A percentile compares a stretch with the other conserved stretches of the same genome.
Evolutionary conservation across 192 early-diverging fungal genomes (phyloP).

Genomic region (Paraglomus occultum): DNA sequence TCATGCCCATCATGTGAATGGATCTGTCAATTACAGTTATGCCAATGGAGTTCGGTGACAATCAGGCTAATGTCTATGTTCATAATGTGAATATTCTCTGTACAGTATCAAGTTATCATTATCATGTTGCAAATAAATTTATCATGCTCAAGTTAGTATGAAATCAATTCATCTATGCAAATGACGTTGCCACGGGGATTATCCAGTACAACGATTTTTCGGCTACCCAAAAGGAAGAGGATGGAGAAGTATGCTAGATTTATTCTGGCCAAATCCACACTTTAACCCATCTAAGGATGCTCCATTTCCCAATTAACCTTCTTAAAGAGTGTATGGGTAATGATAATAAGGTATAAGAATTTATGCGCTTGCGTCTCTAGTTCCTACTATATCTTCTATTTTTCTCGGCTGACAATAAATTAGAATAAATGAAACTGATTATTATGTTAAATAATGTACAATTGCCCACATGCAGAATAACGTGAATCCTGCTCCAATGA

Average conservation of each 20-base stretch:
- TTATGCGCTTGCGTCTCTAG: too few relatives aligned
- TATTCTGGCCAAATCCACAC: conserved; percentile 12
- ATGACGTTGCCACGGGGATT: too few relatives aligned
- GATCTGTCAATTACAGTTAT: too few relatives aligned
- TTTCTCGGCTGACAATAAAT: not conserved
- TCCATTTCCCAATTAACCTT: conserved; percentile 14
- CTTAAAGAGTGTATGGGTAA: conserved; percentile 15
- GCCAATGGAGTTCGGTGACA: too few relatives aligned
- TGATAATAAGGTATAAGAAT: conserved; percentile 11
- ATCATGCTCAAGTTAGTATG: too few relatives aligned
- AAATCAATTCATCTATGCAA: too few relatives aligned
- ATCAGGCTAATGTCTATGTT: too few relatives aligned
- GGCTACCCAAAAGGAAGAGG: conserved; percentile 10
- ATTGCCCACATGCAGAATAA: conserved; percentile 53
- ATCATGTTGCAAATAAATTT: too few relatives aligned
- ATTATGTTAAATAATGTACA: conserved; percentile 49
- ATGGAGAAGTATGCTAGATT: conserved; percentile 17
- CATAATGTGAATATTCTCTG: too few relatives aligned
- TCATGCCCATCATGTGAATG: too few relatives aligned
- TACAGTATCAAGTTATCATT: too few relatives aligned
- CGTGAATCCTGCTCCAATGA: conserved; percentile 49
- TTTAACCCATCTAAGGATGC: not conserved
- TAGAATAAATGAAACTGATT: not conserved
- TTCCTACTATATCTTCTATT: too few relatives aligned
- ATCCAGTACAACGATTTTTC: not conserved